Evolutionary conservation across 306 rosid species (phyloP).

Genomic region (Acacia melanoxylon): DNA sequence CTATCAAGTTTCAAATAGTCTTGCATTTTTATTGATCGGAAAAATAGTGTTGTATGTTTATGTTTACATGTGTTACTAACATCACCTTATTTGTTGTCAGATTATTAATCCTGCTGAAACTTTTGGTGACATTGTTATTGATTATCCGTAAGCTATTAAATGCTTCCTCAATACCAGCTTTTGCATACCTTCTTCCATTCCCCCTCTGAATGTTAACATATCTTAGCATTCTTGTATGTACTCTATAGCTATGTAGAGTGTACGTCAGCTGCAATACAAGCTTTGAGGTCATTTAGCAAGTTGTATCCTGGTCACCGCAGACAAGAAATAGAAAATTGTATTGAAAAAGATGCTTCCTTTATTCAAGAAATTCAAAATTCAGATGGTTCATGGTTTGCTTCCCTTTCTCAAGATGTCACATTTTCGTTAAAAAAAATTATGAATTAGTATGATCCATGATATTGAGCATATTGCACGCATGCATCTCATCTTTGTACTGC

Average conservation of each 20-base stretch:
- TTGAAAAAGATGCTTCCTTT: conserved; percentile 53
- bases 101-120: conserved; percentile 83
- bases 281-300: conserved; percentile 56
- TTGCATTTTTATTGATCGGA: too few species aligned
- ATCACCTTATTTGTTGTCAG: conserved; percentile 17
- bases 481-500: conserved; percentile 21
- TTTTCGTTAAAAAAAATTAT: conserved; percentile 4
- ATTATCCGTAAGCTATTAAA: conserved; percentile 76
- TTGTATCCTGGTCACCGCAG: conserved; percentile 66
- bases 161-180: conserved; percentile 31
- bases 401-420: conserved; percentile 20
- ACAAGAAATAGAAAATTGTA: conserved; percentile 63
- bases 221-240: conserved; percentile 22
- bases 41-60: background rate
- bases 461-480: conserved; percentile 20
- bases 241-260: conserved; percentile 78
- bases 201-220: conserved; percentile 2
- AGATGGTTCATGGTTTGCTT: conserved; percentile 88
- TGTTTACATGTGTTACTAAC: background rate
- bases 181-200: background rate
- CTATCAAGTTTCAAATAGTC: too few species aligned
- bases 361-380: conserved; percentile 63
- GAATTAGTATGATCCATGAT: conserved; percentile 5
- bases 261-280: conserved; percentile 89
- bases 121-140: conserved; percentile 95